Conservation (phyloP, 2,329 filamentous ascomycete species). For the Penicillium sumatraense region DNA sequence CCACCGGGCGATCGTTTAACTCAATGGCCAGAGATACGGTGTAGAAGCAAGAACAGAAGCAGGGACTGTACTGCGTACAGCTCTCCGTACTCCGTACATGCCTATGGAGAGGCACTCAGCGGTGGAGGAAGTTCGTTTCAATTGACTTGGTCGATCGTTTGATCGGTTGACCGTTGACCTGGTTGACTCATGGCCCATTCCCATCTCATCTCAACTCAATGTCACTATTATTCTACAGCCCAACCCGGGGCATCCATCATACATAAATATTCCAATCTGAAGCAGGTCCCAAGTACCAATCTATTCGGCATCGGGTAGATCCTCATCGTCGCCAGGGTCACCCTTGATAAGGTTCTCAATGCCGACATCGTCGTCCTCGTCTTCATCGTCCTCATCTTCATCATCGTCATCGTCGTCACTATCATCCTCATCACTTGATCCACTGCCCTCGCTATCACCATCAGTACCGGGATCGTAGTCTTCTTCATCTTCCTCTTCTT, state of each 20-base stretch:
- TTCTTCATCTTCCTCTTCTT: conserved; percentile 53
- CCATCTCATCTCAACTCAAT: no score
- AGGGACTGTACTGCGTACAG: no score
- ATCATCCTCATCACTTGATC: conserved; percentile 49
- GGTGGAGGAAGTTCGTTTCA: background rate
- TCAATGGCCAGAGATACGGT: conserved; percentile 11
- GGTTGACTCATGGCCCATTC: no score
- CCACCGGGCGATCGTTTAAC: conserved; percentile 15
- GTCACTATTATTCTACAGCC: background rate
- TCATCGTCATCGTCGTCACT: conserved; percentile 37
- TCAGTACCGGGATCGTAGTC: conserved; percentile 58
- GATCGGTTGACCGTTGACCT: no score
- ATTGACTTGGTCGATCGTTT: background rate
- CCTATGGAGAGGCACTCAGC: no score
- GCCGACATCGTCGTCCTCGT: conserved; percentile 33
- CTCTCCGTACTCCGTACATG: no score
- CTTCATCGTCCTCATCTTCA: conserved; percentile 21
- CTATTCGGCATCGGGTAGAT: conserved; percentile 39
- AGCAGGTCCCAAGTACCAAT: background rate
- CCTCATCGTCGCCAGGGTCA: conserved; percentile 51
- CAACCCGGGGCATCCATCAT: background rate
- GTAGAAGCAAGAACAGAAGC: conserved; percentile 4
- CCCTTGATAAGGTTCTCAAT: conserved; percentile 43
- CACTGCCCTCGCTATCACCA: conserved; percentile 53
- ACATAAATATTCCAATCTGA: background rate